Evolutionary conservation across 2,329 filamentous ascomycete species (phyloP).

Genomic region (Diaporthe australafricana): DNA sequence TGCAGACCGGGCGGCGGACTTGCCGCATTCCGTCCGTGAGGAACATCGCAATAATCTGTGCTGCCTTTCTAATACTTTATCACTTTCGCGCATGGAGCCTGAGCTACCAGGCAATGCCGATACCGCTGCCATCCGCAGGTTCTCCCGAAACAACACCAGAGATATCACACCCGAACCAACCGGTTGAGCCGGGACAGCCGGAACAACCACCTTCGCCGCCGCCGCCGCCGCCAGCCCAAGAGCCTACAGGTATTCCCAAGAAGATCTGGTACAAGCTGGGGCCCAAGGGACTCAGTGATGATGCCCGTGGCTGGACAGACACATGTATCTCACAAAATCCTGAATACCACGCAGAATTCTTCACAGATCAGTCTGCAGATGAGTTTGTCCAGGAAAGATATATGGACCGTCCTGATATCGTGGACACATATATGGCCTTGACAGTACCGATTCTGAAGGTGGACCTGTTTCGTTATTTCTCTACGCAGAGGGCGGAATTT

Average conservation of each 20-base stretch:
- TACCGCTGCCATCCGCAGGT: not conserved
- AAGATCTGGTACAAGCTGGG: constrained; percentile 54
- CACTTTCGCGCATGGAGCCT: not conserved
- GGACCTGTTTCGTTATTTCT: constrained; percentile 77
- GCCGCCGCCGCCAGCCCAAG: not conserved
- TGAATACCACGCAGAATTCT: constrained; percentile 41
- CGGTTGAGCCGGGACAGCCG: too few relatives aligned
- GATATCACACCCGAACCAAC: too few relatives aligned
- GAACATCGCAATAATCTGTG: not conserved
- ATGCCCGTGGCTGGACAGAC: constrained; percentile 47
- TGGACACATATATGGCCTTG: constrained; percentile 40
- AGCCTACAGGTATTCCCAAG: constrained; percentile 13
- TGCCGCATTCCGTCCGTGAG: not conserved
- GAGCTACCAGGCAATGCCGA: not conserved
- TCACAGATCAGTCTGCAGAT: constrained; percentile 43
- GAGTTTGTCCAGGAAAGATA: constrained; percentile 73
- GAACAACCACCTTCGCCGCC: too few relatives aligned
- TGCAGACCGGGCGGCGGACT: not conserved
- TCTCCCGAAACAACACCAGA: not conserved
- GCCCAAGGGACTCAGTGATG: constrained; percentile 47
- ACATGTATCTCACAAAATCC: constrained; percentile 46
- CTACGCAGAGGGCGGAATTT: constrained; percentile 81
- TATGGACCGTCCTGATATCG: constrained; percentile 43
- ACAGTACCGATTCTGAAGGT: constrained; percentile 63
- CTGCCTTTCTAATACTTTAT: not conserved